These are phyloP conservation scores for Neoboletus subvelutipes DNA, from an alignment of 768 basidiomycete species.

Conservation along the genomic window DNA sequence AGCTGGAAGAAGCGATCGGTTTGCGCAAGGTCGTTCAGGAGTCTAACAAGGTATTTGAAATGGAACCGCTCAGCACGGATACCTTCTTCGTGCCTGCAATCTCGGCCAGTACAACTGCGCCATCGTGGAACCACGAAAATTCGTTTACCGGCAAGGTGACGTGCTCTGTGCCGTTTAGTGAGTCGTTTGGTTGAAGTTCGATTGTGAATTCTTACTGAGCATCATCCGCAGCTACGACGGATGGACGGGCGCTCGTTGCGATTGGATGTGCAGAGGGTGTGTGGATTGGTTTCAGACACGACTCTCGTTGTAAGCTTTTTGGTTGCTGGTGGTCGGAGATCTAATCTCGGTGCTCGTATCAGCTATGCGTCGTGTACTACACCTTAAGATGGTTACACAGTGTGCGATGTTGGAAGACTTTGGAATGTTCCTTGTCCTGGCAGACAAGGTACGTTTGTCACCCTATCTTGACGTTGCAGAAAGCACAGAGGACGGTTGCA, in stretches of 20 bases:
- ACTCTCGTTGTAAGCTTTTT: slow-evolving; percentile 64
- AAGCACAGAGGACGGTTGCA: background rate
- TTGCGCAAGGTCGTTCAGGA: slow-evolving; percentile 86
- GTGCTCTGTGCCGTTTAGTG: slow-evolving; percentile 91
- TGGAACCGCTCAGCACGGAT: slow-evolving; percentile 84
- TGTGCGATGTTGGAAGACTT: slow-evolving; percentile 96
- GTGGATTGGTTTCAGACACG: slow-evolving; percentile 91
- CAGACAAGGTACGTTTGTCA: slow-evolving; percentile 66
- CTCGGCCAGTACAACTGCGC: slow-evolving; percentile 41
- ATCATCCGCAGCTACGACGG: slow-evolving; percentile 61
- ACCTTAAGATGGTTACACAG: slow-evolving; percentile 91
- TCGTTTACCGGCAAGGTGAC: slow-evolving; percentile 84
- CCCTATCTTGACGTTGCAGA: background rate
- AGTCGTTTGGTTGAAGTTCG: slow-evolving; percentile 14
- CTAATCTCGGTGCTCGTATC: slow-evolving; percentile 11
- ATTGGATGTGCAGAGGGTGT: slow-evolving; percentile 95
- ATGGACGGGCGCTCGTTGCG: slow-evolving; percentile 84
- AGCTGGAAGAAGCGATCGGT: slow-evolving; percentile 84
- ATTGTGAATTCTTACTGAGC: slow-evolving; percentile 8
- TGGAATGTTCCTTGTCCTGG: slow-evolving; percentile 92
- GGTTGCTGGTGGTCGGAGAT: background rate
- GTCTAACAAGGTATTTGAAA: slow-evolving; percentile 92
- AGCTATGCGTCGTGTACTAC: slow-evolving; percentile 93
- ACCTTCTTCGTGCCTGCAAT: slow-evolving; percentile 81
- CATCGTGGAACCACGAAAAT: slow-evolving; percentile 68